Conservation (phyloP, 208 protist species). For the Angomonas deanei region DNA sequence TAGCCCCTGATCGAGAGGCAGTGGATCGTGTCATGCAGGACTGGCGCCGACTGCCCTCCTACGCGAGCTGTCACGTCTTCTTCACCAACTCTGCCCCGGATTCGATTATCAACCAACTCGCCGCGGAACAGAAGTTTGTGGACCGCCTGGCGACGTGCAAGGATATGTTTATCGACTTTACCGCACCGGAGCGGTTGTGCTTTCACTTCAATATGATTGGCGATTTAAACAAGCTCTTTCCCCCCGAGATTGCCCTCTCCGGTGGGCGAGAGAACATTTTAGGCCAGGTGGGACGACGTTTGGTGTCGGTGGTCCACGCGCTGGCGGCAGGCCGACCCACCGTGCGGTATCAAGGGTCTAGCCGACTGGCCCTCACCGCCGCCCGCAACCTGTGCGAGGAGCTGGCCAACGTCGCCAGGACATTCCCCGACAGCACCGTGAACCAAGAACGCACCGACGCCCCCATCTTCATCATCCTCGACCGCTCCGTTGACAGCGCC, state of each 20-base stretch:
- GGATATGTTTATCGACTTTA: slow-evolving; percentile 71
- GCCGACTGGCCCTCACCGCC: slow-evolving; percentile 34
- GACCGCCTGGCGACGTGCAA: slow-evolving; percentile 41
- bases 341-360: slow-evolving; percentile 63
- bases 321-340: slow-evolving; percentile 45
- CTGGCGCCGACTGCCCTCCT: slow-evolving; percentile 46
- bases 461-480: slow-evolving; percentile 72
- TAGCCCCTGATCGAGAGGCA: slow-evolving; percentile 35
- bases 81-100: slow-evolving; percentile 43
- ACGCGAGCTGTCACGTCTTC: slow-evolving; percentile 75
- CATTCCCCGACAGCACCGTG: slow-evolving; percentile 28
- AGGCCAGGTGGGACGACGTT: slow-evolving; percentile 32
- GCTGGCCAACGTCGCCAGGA: slow-evolving; percentile 26
- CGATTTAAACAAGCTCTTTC: slow-evolving; percentile 49
- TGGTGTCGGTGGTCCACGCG: slow-evolving; percentile 57
- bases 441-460: slow-evolving; percentile 14
- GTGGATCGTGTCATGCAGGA: slow-evolving; percentile 55
- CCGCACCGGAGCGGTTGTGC: slow-evolving; percentile 47
- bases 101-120: slow-evolving; percentile 37
- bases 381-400: slow-evolving; percentile 36
- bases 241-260: slow-evolving; percentile 21
- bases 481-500: slow-evolving; percentile 70
- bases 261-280: slow-evolving; percentile 35
- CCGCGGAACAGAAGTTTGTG: slow-evolving; percentile 27
- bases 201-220: slow-evolving; percentile 59